Evolutionary conservation across 164 flowering plant species (phyloP).

Genomic region (Amborella trichopoda): DNA sequence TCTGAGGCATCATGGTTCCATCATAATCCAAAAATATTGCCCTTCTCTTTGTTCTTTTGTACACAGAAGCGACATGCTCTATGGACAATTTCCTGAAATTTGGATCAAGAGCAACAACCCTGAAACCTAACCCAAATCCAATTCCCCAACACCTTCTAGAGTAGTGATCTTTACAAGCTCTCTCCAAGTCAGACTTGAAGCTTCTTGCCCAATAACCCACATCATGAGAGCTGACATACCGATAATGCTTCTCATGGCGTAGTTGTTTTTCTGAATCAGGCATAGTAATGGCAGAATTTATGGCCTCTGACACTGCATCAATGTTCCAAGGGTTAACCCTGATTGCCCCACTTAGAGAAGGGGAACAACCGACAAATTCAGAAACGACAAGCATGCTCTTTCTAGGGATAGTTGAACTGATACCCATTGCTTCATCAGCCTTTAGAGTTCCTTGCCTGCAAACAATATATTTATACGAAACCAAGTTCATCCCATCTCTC

Average conservation of each 20-base stretch:
- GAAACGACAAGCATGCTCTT: conserved; percentile 12
- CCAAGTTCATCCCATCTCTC: conserved; percentile 18
- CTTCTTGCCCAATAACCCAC: conserved; percentile 13
- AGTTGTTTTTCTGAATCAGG: conserved; percentile 8
- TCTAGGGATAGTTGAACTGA: not conserved
- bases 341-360: conserved; percentile 16
- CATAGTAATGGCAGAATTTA: conserved; percentile 5
- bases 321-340: conserved; percentile 15
- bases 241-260: conserved; percentile 15
- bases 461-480: conserved; percentile 11
- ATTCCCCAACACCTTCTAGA: conserved; percentile 11
- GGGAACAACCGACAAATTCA: conserved; percentile 14
- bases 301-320: conserved; percentile 12
- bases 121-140: conserved; percentile 12
- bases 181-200: conserved; percentile 9
- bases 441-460: conserved; percentile 11
- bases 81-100: conserved; percentile 11
- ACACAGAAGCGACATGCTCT: conserved; percentile 11
- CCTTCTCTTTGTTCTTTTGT: conserved; percentile 8
- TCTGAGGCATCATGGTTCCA: conserved; percentile 12
- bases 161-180: conserved; percentile 11
- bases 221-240: conserved; percentile 13
- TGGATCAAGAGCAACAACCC: conserved; percentile 7
- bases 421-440: conserved; percentile 4
- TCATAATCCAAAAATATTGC: conserved; percentile 15